phyloP scores from a whole-genome alignment of 345 rosid genomes.

The Anacardium occidentale region DNA sequence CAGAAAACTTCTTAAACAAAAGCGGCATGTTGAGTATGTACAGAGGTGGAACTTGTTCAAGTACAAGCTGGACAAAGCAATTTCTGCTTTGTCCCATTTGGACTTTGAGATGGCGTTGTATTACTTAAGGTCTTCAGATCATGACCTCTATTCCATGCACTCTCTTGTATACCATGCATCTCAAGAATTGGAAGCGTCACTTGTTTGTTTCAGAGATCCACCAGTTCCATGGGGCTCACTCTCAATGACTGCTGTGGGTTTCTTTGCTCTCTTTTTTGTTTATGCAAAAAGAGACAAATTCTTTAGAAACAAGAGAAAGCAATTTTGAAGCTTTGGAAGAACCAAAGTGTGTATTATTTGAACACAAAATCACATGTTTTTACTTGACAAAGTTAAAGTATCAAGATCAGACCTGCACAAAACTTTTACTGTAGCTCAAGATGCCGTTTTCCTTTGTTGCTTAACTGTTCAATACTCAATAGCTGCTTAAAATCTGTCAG shows the following conservation, averaged over 20 bases:
- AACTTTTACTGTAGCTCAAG: constrained; percentile 11
- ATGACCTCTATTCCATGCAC: constrained; percentile 79
- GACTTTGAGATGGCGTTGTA: constrained; percentile 86
- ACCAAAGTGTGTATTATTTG: constrained; percentile 37
- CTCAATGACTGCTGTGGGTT: constrained; percentile 48
- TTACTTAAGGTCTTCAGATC: constrained; percentile 75
- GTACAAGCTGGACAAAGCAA: constrained; percentile 80
- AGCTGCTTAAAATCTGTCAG: background rate
- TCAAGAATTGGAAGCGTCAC: constrained; percentile 84
- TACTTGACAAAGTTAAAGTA: constrained; percentile 11
- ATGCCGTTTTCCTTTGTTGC: constrained; percentile 8
- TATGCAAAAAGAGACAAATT: constrained; percentile 61
- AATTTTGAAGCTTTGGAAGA: constrained; percentile 59
- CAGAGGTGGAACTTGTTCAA: constrained; percentile 88
- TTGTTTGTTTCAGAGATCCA: constrained; percentile 91
- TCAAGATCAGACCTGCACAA: constrained; percentile 17
- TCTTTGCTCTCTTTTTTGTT: constrained; percentile 58
- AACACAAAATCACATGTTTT: constrained; percentile 28
- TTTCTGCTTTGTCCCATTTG: constrained; percentile 77
- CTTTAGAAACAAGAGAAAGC: constrained; percentile 85
- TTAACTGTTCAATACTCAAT: constrained; percentile 1
- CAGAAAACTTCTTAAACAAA: constrained; percentile 61
- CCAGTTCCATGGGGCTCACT: constrained; percentile 84
- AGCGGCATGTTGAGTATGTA: constrained; percentile 55
- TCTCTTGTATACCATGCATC: constrained; percentile 75